A percentile compares a stretch with the other conserved stretches of the same genome.
These are phyloP conservation scores for Globisporangium abappressorium DNA, from an alignment of 352 stramenopile genomes.

Conservation along the genomic window DNA sequence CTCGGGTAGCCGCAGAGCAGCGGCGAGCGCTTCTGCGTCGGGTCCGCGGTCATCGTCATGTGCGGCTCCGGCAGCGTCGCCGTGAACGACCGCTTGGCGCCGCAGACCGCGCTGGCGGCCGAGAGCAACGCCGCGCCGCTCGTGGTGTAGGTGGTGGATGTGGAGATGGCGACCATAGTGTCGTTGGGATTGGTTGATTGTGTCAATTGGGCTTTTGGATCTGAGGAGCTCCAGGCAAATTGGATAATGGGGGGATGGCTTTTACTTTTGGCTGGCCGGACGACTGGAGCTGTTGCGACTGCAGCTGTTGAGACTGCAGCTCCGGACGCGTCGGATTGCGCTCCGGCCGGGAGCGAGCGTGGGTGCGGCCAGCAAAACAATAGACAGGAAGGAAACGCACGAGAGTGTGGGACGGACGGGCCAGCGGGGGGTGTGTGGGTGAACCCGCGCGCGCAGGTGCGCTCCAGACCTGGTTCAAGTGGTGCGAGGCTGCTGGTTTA, in stretches of 20 bases:
- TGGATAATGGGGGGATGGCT: conserved; percentile 2
- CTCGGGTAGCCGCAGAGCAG: conserved; percentile 70
- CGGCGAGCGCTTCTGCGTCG: conserved; percentile 46
- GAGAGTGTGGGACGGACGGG: neutral
- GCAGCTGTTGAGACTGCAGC: neutral
- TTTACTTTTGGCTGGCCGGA: neutral
- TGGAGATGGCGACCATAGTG: neutral
- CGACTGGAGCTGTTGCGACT: neutral
- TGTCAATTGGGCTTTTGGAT: neutral
- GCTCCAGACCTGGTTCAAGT: conserved; percentile 5
- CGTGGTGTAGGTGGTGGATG: neutral
- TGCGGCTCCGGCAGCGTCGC: conserved; percentile 5
- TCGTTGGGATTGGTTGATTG: neutral
- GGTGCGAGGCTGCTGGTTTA: neutral
- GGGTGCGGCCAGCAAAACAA: neutral
- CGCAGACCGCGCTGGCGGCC: conserved; percentile 7
- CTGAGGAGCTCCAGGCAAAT: conserved; percentile 6
- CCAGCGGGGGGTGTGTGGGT: neutral
- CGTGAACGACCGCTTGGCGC: conserved; percentile 16
- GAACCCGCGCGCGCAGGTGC: conserved; percentile 5
- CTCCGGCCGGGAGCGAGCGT: neutral
- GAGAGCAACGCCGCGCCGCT: conserved; percentile 11
- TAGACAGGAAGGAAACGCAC: conserved; percentile 8
- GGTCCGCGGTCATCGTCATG: conserved; percentile 6
- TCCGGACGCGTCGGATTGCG: conserved; percentile 3